A percentile compares a stretch with the other conserved stretches of the same genome.
Evolutionary conservation across 495 filamentous ascomycete species (phyloP).

Genomic region (Penicilliopsis zonata): DNA sequence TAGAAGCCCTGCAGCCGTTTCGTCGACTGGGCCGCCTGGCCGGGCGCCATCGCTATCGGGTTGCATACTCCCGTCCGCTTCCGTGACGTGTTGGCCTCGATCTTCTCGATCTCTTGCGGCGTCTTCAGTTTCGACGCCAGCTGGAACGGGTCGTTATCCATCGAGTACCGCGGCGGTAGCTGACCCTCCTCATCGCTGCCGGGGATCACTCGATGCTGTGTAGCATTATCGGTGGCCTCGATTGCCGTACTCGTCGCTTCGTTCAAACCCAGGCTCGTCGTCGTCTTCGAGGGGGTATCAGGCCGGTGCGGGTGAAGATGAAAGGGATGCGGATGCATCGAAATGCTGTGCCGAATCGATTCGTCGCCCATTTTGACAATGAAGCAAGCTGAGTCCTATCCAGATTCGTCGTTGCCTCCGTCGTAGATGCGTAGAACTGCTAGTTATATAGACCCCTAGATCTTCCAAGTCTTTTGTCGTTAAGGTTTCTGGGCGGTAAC

Average conservation of each 20-base stretch:
- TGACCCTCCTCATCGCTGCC: constrained; percentile 55
- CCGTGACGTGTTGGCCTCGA: constrained; percentile 71
- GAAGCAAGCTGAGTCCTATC: too few species aligned
- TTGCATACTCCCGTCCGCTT: constrained; percentile 53
- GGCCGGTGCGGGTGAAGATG: constrained; percentile 2
- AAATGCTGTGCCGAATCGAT: constrained; percentile 4
- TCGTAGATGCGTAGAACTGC: too few species aligned
- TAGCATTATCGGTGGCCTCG: constrained; percentile 12
- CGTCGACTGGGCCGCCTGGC: constrained; percentile 30
- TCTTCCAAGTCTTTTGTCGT: too few species aligned
- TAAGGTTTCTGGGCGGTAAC: too few species aligned
- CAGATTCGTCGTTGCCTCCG: too few species aligned
- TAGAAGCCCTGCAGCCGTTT: constrained; percentile 77
- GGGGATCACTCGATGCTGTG: constrained; percentile 20
- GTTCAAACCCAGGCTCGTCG: constrained; percentile 12
- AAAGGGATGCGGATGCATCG: constrained; percentile 7
- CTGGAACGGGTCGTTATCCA: constrained; percentile 65
- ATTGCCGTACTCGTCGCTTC: constrained; percentile 26
- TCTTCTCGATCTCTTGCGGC: constrained; percentile 60
- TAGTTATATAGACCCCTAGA: too few species aligned
- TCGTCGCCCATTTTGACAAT: constrained; percentile 4
- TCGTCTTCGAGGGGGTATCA: constrained; percentile 3
- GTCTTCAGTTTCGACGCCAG: constrained; percentile 72
- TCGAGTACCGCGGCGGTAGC: constrained; percentile 43
- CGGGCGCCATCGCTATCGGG: constrained; percentile 25